phyloP scores from a whole-genome alignment of 2,329 filamentous ascomycete species.

The Fusarium sp. region DNA sequence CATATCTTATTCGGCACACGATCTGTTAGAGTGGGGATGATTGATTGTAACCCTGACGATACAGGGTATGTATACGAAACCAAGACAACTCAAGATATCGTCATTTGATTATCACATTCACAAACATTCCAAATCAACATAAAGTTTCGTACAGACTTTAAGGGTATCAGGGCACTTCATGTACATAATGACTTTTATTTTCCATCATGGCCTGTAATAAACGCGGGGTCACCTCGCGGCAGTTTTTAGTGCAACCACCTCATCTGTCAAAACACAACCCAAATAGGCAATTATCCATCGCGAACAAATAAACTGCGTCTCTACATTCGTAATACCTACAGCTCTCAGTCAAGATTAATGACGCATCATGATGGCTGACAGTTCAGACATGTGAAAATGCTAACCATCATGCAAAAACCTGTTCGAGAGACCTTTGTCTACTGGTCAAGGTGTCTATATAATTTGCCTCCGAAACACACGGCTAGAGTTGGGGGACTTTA shows the following conservation, averaged over 20 bases:
- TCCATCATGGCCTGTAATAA: background rate
- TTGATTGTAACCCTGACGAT: background rate
- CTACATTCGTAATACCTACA: background rate
- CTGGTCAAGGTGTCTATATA: background rate
- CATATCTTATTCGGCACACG: background rate
- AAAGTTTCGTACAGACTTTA: background rate
- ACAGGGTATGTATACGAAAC: background rate
- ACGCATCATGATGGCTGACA: background rate
- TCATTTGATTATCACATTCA: background rate
- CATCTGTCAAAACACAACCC: background rate
- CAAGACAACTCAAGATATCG: background rate
- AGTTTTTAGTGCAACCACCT: background rate
- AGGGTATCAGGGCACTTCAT: too few species aligned
- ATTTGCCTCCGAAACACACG: background rate
- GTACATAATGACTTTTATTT: background rate
- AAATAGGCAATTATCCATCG: background rate
- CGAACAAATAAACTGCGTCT: too few species aligned
- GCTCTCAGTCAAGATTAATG: background rate
- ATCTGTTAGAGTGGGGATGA: background rate
- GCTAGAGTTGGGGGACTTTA: accelerated
- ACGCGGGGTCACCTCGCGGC: background rate
- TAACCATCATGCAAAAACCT: background rate
- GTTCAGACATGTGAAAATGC: background rate
- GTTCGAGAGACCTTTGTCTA: too few species aligned
- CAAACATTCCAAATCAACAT: background rate